phyloP scores from a whole-genome alignment of 2,329 filamentous ascomycete species.

The Pleoardoris graminearum region DNA sequence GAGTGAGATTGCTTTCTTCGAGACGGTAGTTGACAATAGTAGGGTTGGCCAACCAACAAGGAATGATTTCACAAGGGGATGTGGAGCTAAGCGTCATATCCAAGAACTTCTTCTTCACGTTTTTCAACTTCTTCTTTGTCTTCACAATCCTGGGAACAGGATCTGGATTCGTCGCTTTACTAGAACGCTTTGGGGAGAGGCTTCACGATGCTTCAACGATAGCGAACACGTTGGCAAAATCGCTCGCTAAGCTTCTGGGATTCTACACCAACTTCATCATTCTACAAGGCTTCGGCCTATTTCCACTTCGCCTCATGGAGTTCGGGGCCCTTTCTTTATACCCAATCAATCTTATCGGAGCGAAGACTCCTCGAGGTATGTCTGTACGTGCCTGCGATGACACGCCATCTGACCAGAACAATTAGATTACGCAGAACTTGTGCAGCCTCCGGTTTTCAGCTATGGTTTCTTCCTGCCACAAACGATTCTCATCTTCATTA shows the following conservation, averaged over 20 bases:
- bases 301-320: conserved; percentile 88
- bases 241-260: conserved; percentile 71
- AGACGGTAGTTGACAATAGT: conserved; percentile 8
- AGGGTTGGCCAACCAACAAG: conserved; percentile 83
- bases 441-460: conserved; percentile 82
- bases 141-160: conserved; percentile 87
- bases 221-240: conserved; percentile 72
- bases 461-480: conserved; percentile 97
- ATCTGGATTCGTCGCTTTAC: conserved; percentile 70
- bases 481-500: conserved; percentile 88
- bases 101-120: conserved; percentile 99
- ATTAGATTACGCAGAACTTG: conserved; percentile 76
- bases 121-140: conserved; percentile 97
- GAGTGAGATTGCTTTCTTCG: neutral
- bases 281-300: conserved; percentile 88
- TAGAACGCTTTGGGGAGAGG: conserved; percentile 67
- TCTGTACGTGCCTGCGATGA: neutral
- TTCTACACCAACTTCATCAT: conserved; percentile 97
- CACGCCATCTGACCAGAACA: conserved; percentile 5
- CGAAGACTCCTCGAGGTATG: conserved; percentile 76
- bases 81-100: conserved; percentile 93
- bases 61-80: conserved; percentile 92
- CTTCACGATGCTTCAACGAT: conserved; percentile 79
- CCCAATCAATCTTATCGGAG: conserved; percentile 74
- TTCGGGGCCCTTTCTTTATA: conserved; percentile 85